Evolutionary conservation across 1,284 basidiomycete species (phyloP).

Genomic region (Ceratobasidium sp.): DNA sequence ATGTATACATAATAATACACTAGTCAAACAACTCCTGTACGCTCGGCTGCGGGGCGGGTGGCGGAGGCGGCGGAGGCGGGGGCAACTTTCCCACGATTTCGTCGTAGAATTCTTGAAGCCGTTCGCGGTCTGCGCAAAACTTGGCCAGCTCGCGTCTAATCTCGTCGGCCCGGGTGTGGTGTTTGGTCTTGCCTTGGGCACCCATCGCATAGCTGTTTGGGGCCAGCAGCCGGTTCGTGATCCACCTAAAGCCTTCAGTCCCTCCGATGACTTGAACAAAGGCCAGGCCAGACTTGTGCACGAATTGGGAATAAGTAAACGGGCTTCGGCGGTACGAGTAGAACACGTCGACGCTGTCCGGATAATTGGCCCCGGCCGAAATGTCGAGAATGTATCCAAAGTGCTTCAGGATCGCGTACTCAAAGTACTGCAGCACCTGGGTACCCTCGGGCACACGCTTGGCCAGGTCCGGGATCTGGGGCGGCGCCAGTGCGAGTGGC

Average conservation of each 20-base stretch:
- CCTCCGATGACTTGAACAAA: conserved; percentile 87
- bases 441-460: conserved; percentile 69
- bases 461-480: conserved; percentile 69
- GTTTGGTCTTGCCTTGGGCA: conserved; percentile 35
- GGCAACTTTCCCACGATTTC: conserved; percentile 37
- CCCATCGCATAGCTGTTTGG: conserved; percentile 29
- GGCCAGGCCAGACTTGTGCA: conserved; percentile 84
- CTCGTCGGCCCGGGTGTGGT: conserved; percentile 34
- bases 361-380: conserved; percentile 78
- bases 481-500: conserved; percentile 73
- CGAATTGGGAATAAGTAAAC: conserved; percentile 85
- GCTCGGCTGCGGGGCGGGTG: conserved; percentile 3
- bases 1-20: conserved; percentile 18
- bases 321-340: conserved; percentile 83
- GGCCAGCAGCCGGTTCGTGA: conserved; percentile 74
- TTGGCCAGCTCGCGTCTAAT: conserved; percentile 35
- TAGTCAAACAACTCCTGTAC: background rate
- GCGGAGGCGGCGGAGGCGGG: background rate
- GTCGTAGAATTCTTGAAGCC: conserved; percentile 39
- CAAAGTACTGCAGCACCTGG: conserved; percentile 74
- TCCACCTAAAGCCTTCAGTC: conserved; percentile 79
- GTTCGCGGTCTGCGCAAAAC: conserved; percentile 39
- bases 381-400: conserved; percentile 89
- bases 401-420: conserved; percentile 75
- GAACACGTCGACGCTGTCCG: conserved; percentile 79